Conservation (phyloP, 345 rosid genomes). For the Acer yangbiense region DNA sequence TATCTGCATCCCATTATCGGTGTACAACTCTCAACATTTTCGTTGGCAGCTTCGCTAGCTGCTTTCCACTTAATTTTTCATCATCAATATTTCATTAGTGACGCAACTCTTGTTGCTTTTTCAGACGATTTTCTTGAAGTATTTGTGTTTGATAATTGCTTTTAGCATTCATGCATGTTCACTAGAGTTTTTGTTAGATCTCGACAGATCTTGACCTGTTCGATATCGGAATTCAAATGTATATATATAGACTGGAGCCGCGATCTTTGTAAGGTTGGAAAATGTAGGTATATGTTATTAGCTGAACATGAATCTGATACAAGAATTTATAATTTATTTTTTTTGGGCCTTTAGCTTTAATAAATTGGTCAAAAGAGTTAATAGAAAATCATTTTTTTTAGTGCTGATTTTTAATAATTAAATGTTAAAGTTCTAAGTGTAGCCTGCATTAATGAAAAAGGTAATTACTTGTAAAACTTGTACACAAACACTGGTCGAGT, state of each 20-base stretch:
- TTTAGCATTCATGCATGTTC: too few species aligned
- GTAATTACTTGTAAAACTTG: slow-evolving; percentile 41
- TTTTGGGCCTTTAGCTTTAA: neutral
- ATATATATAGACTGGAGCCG: neutral
- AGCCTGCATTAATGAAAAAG: neutral
- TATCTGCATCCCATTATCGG: neutral
- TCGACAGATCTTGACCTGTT: too few species aligned
- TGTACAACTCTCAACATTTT: too few species aligned
- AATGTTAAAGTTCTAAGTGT: slow-evolving; percentile 3
- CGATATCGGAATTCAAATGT: too few species aligned
- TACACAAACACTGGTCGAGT: slow-evolving; percentile 17
- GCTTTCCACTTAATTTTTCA: neutral
- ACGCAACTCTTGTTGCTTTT: neutral
- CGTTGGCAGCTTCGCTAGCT: neutral
- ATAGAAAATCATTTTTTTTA: neutral
- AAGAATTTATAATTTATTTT: neutral
- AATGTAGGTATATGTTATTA: neutral
- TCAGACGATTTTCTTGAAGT: neutral
- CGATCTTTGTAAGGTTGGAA: too few species aligned
- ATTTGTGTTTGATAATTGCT: neutral
- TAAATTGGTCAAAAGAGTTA: neutral
- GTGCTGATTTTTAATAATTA: slow-evolving; percentile 3
- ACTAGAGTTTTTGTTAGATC: too few species aligned
- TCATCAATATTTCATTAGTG: neutral
- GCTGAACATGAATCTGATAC: neutral